Conservation (phyloP, 345 rosid species). For the Salix purpurea region DNA sequence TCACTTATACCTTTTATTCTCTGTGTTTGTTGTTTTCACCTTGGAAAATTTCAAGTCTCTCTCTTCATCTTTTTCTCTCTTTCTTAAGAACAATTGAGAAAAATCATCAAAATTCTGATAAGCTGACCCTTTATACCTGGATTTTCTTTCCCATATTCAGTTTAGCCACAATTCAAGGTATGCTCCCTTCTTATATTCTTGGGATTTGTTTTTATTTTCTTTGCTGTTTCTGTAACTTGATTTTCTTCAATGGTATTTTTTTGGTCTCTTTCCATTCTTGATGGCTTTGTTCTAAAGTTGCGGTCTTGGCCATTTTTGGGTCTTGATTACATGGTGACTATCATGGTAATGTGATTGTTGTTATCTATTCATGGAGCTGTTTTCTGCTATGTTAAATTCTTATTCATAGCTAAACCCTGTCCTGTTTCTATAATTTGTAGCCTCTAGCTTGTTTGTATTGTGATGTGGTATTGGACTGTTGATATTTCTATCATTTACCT, state of each 20-base stretch:
- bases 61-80: not conserved
- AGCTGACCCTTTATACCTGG: not conserved
- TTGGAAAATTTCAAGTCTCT: not conserved
- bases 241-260: not conserved
- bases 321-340: not conserved
- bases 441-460: not conserved
- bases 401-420: not conserved
- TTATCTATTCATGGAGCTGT: constrained; percentile 16
- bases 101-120: not conserved
- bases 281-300: not conserved
- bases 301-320: not conserved
- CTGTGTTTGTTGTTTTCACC: not conserved
- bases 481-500: not conserved
- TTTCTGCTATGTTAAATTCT: not conserved
- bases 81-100: not conserved
- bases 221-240: not conserved
- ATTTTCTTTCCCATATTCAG: not conserved
- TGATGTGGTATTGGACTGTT: not conserved
- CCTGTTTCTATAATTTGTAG: not conserved
- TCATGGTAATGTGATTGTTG: not conserved
- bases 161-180: constrained; percentile 42
- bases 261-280: not conserved
- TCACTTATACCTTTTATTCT: not conserved
- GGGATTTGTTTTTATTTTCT: not conserved
- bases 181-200: not conserved